Evolutionary conservation across 1,284 basidiomycete species (phyloP).

Genomic region (Sporisorium exsertum): DNA sequence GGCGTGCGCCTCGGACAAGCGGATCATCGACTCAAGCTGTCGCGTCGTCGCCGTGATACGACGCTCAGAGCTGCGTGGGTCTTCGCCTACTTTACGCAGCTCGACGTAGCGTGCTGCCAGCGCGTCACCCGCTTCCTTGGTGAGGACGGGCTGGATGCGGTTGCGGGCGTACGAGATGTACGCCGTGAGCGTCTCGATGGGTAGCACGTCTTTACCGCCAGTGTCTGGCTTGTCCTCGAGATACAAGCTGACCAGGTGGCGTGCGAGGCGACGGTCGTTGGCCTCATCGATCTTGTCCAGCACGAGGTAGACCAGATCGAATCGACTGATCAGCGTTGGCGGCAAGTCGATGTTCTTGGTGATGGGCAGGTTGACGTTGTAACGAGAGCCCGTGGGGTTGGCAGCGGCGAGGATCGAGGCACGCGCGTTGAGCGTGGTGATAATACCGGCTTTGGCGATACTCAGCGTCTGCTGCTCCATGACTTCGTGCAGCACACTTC

Average conservation of each 20-base stretch:
- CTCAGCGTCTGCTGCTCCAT: constrained; percentile 99
- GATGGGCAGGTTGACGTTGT: constrained; percentile 88
- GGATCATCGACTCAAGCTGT: constrained; percentile 96
- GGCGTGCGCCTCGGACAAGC: constrained; percentile 95
- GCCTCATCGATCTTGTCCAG: constrained; percentile 89
- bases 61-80: constrained; percentile 82
- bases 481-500: constrained; percentile 97
- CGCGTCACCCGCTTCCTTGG: constrained; percentile 84
- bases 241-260: constrained; percentile 92
- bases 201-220: constrained; percentile 80
- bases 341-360: constrained; percentile 79
- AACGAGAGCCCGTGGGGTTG: constrained; percentile 95
- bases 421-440: constrained; percentile 95
- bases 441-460: constrained; percentile 99
- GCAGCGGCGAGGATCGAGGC: constrained; percentile 97
- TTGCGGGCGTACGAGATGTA: constrained; percentile 94
- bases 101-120: constrained; percentile 91
- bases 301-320: constrained; percentile 97
- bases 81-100: constrained; percentile 87
- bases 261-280: constrained; percentile 87
- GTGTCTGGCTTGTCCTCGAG: constrained; percentile 86
- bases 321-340: constrained; percentile 95
- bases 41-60: constrained; percentile 97
- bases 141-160: constrained; percentile 88
- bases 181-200: constrained; percentile 86